These are phyloP conservation scores for Backusella macrospora DNA, from an alignment of 192 early-diverging fungal genomes.

Conservation along the genomic window DNA sequence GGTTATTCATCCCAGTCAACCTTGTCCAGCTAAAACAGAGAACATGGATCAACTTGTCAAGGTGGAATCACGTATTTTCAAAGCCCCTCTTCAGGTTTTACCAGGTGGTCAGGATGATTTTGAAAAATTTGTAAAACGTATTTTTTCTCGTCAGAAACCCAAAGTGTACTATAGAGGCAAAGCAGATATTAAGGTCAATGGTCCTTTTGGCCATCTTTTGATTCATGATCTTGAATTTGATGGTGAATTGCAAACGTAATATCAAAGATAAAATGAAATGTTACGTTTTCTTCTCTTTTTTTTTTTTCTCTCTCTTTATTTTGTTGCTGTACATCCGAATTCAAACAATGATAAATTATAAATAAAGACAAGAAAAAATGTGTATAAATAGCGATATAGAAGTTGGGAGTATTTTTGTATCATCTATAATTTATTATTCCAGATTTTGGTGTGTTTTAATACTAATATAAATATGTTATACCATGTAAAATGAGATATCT, in stretches of 20 bases:
- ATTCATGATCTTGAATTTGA: constrained; percentile 35
- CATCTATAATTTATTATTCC: too few relatives aligned
- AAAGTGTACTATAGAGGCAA: constrained; percentile 30
- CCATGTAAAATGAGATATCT: too few relatives aligned
- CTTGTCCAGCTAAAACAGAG: constrained; percentile 28
- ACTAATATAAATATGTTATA: too few relatives aligned
- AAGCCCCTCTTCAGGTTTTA: constrained; percentile 29
- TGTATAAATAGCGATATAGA: too few relatives aligned
- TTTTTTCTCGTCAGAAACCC: constrained; percentile 15
- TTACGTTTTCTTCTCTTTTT: neutral
- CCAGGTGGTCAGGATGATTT: constrained; percentile 33
- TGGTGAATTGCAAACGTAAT: constrained; percentile 38
- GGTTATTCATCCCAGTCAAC: constrained; percentile 20
- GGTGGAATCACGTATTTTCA: constrained; percentile 24
- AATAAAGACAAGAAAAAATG: too few relatives aligned
- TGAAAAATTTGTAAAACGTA: constrained; percentile 34
- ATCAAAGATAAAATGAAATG: neutral
- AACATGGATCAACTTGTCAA: constrained; percentile 11
- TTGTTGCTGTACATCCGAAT: neutral
- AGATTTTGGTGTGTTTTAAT: too few relatives aligned
- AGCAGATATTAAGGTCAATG: constrained; percentile 26
- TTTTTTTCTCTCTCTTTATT: too few relatives aligned
- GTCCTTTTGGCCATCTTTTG: constrained; percentile 31
- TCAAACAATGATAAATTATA: too few relatives aligned
- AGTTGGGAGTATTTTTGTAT: too few relatives aligned